phyloP scores from a whole-genome alignment of 2,329 filamentous ascomycete genomes.

The Ceratocystis alfenasii region DNA sequence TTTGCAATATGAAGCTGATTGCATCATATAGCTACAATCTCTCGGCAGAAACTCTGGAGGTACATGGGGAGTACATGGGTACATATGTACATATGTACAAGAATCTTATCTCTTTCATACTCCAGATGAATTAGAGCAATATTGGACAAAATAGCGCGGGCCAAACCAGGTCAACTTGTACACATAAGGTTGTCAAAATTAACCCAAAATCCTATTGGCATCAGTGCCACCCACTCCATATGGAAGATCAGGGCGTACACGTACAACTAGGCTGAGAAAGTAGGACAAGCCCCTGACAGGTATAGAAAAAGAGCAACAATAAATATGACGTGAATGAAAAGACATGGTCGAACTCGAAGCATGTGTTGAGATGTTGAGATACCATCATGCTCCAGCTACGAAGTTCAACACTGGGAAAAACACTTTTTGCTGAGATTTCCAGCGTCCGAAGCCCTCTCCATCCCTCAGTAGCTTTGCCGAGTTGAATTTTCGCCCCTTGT shows the following conservation, averaged over 20 bases:
- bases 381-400: too few species aligned
- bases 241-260: neutral
- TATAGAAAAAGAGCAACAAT: neutral
- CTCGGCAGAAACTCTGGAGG: neutral
- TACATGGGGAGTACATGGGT: neutral
- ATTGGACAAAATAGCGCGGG: neutral
- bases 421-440: too few species aligned
- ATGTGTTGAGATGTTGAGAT: too few species aligned
- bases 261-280: neutral
- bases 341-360: too few species aligned
- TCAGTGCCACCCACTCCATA: neutral
- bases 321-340: neutral
- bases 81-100: neutral
- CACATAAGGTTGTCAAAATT: neutral
- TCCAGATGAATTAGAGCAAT: too few species aligned
- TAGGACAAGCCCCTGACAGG: neutral
- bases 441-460: too few species aligned
- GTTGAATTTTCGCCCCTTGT: too few species aligned
- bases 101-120: neutral
- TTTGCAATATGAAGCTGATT: too few species aligned
- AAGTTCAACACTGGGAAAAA: neutral
- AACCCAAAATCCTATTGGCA: conserved; percentile 6
- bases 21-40: neutral
- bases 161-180: neutral
- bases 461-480: too few species aligned